Percentiles rank a stretch among this genome's conserved stretches.
Conservation (phyloP, 305 asterid species). For the Fraxinus albicans region DNA sequence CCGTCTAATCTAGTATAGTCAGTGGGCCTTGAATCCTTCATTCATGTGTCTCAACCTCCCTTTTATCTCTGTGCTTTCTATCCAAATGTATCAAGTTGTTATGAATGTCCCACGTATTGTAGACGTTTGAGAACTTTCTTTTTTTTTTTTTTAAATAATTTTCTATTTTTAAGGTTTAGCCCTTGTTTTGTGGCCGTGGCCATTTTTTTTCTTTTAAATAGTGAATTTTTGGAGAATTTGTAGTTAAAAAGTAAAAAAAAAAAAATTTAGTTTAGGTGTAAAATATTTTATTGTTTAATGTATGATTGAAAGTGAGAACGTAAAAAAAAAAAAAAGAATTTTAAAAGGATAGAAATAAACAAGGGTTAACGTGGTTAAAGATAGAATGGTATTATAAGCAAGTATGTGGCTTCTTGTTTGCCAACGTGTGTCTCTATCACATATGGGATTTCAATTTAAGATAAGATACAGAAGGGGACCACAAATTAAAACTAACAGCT, state of each 20-base stretch:
- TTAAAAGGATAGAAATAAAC: too few species aligned
- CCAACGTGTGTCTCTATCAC: constrained; percentile 8
- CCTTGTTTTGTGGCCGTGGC: too few species aligned
- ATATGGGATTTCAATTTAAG: background rate
- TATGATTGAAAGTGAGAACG: too few species aligned
- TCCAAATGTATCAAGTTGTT: background rate
- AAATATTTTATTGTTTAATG: too few species aligned
- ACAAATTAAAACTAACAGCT: background rate
- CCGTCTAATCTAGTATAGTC: too few species aligned
- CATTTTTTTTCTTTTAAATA: too few species aligned
- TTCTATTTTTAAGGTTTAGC: background rate
- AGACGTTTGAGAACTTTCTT: background rate
- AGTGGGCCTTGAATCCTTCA: too few species aligned
- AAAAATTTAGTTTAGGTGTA: too few species aligned
- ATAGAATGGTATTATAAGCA: background rate
- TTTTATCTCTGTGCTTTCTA: background rate
- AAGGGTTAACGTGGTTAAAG: background rate
- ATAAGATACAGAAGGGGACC: background rate
- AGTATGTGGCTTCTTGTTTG: constrained; percentile 27
- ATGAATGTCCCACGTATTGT: background rate
- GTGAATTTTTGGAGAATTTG: too few species aligned
- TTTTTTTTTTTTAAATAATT: background rate
- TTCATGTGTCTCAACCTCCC: background rate
- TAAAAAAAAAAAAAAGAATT: too few species aligned
- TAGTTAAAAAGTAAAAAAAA: too few species aligned